These are phyloP conservation scores for Solanum commersonii DNA, from an alignment of 257 asterid genomes.

Conservation along the genomic window DNA sequence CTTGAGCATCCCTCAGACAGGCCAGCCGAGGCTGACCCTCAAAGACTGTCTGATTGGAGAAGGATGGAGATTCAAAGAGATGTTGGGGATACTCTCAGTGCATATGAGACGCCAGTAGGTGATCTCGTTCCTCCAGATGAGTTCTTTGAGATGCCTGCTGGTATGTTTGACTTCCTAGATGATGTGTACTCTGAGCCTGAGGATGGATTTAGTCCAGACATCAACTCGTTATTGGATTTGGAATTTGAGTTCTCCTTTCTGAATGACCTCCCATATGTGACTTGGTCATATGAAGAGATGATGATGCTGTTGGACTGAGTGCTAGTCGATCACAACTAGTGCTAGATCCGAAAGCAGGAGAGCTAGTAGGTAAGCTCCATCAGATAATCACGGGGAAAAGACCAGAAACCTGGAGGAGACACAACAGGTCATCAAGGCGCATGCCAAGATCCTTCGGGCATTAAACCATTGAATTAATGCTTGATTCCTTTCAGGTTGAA, in stretches of 20 bases:
- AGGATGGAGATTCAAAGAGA: conserved; percentile 41
- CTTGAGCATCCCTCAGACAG: conserved; percentile 39
- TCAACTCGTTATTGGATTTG: neutral
- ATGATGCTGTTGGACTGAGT: neutral
- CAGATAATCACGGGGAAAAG: neutral
- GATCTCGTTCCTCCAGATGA: conserved; percentile 13
- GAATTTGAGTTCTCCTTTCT: conserved; percentile 22
- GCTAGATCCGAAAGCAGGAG: neutral
- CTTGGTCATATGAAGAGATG: neutral
- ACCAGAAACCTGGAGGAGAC: neutral
- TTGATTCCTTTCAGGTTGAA: neutral
- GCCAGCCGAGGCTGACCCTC: conserved; percentile 47
- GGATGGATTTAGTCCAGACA: conserved; percentile 14
- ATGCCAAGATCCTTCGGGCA: neutral
- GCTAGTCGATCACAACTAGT: neutral
- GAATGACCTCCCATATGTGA: conserved; percentile 9
- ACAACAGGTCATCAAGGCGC: neutral
- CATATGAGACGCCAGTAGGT: conserved; percentile 25
- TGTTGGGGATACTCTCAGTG: conserved; percentile 42
- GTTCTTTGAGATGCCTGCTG: conserved; percentile 4
- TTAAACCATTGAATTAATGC: neutral
- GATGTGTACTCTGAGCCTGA: conserved; percentile 29
- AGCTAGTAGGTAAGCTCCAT: neutral
- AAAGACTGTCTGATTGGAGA: conserved; percentile 48
- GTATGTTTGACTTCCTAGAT: conserved; percentile 25